Base-by-base conservation (phyloP, 2,329 filamentous ascomycete species). In the Cryphonectria radicalis region DNA sequence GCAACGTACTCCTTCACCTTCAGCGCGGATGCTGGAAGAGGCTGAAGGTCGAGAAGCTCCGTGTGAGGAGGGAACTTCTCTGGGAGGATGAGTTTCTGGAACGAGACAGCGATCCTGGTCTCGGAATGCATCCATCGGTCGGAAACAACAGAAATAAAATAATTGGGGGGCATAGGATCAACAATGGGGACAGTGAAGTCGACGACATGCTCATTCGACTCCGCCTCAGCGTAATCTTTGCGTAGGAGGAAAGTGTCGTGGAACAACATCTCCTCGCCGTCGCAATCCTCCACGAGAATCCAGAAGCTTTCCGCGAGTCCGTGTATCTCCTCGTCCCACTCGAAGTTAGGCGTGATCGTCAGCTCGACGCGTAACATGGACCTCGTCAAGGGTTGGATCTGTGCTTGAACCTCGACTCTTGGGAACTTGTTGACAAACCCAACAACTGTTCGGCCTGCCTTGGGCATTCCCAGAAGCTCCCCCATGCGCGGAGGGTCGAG, bases 61-160 rank as follows among this genome's bases (percentile, higher is more conserved):
- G 96, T 99, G 78, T 97, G 95, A 57, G 96, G 91, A 42, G 95
- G 95, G 80, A 99, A 99, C 78, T 96, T 96, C 80, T 98, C 95
- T 0, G 96, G 96, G 6, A 99, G 87, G 60, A 97, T 92, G 40
- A 99, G 86, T 80, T 98, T 98, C 80, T 97, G 93, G 84, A 99
- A 98, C 0, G 95, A 95, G 1, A 99, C 92, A 0, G 95, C 92
- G 68, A 99, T 85, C 79, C 95, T 94, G 1, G 95, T 97, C 83
- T 99, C 95, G 0, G 95, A 94, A 79, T 97, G 94, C 94, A 99
- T 98, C 96, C 96, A 99, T 76, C 96, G 88, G 80, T 99, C 96
- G 4, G 95, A 98, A 28, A 98, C 84, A 55, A 99, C 89, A 0
- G 94, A 96, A 77, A 99, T 94, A 82, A 99, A 99, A 84, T 99